Evolutionary conservation across 192 early-diverging fungal species (phyloP).

Genomic region (Phycomyces blakesleeanus): DNA sequence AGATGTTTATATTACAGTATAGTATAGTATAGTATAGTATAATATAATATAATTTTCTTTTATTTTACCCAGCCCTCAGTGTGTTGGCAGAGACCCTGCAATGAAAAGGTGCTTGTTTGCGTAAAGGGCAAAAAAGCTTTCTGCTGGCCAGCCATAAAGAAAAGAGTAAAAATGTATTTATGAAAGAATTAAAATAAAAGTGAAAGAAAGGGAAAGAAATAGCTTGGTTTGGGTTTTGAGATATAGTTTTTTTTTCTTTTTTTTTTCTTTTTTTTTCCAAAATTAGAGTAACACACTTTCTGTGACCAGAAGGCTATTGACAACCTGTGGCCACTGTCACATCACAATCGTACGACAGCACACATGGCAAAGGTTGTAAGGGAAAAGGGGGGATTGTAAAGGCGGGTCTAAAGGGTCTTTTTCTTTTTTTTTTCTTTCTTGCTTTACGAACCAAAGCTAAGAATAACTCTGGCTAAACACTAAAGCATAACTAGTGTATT

Average conservation of each 20-base stretch:
- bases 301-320: not conserved
- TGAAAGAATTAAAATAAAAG: not conserved
- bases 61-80: not conserved
- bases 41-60: too few relatives aligned
- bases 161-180: not conserved
- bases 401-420: too few relatives aligned
- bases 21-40: too few relatives aligned
- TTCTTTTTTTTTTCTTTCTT: too few relatives aligned
- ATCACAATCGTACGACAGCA: not conserved
- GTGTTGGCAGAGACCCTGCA: not conserved
- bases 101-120: not conserved
- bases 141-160: not conserved
- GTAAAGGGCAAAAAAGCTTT: not conserved
- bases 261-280: not conserved
- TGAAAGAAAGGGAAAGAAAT: not conserved
- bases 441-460: too few relatives aligned
- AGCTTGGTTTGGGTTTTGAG: not conserved
- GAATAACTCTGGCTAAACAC: too few relatives aligned
- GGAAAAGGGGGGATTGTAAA: too few relatives aligned
- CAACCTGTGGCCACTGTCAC: not conserved
- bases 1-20: too few relatives aligned
- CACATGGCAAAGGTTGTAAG: too few relatives aligned
- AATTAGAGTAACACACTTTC: not conserved
- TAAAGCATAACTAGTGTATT: not conserved
- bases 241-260: not conserved